A percentile compares a stretch with the other conserved stretches of the same genome.
Evolutionary conservation across 2,329 filamentous ascomycete species (phyloP).

Genomic region (Aotearoamyces nothofagi): DNA sequence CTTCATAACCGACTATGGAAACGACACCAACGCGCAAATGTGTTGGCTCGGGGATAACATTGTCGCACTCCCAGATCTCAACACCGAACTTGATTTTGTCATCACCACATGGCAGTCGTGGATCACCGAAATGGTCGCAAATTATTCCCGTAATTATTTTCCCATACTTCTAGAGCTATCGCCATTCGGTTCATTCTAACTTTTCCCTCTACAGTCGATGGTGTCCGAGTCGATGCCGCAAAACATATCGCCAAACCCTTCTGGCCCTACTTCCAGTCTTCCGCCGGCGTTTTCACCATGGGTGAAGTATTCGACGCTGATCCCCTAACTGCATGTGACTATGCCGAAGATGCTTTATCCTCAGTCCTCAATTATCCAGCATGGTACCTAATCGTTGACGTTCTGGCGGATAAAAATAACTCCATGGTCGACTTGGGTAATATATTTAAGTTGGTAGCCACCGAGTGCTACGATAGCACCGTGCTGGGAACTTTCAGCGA

Average conservation of each 20-base stretch:
- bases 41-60: constrained; percentile 31
- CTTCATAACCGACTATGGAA: constrained; percentile 33
- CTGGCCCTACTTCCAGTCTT: constrained; percentile 34
- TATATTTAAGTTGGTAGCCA: constrained; percentile 14
- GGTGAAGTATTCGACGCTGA: constrained; percentile 42
- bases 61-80: constrained; percentile 3
- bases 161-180: not conserved
- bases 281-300: constrained; percentile 40
- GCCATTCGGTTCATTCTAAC: no score
- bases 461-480: constrained; percentile 21
- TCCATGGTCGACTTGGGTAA: constrained; percentile 13
- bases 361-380: constrained; percentile 7
- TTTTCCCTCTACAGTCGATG: constrained; percentile 25
- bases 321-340: constrained; percentile 1
- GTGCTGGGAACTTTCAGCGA: constrained; percentile 24
- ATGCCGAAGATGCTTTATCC: constrained; percentile 4
- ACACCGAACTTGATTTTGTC: constrained; percentile 5
- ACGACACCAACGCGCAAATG: constrained; percentile 25
- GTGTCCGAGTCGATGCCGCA: constrained; percentile 30
- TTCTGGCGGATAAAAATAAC: constrained; percentile 19
- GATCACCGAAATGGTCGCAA: constrained; percentile 7
- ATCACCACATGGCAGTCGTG: constrained; percentile 6
- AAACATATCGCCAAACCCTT: constrained; percentile 31
- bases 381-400: constrained; percentile 27
- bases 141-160: constrained; percentile 8